Evolutionary conservation across 2,329 filamentous ascomycete genomes (phyloP).

Genomic region (Diaporthe citri): DNA sequence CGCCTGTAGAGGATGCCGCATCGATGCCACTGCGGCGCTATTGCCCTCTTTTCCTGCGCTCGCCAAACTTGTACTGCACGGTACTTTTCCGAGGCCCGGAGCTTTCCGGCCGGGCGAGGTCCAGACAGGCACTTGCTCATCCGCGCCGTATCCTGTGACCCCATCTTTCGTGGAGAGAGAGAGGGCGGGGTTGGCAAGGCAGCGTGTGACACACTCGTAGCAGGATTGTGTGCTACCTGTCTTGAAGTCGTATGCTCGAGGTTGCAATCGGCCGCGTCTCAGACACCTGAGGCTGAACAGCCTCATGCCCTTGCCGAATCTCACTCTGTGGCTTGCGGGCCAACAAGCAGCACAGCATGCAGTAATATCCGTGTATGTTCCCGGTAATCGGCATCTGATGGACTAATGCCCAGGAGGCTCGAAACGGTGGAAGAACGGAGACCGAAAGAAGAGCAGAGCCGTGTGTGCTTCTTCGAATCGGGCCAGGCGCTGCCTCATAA

Average conservation of each 20-base stretch:
- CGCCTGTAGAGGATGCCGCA: neutral
- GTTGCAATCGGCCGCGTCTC: conserved; percentile 19
- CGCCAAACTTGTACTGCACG: conserved; percentile 24
- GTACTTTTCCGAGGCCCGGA: conserved; percentile 24
- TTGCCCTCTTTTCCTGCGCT: neutral
- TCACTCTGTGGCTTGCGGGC: conserved; percentile 5
- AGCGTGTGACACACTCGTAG: neutral
- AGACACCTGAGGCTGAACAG: conserved; percentile 23
- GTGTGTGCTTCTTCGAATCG: conserved; percentile 20
- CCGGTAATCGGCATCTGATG: neutral
- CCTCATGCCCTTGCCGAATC: conserved; percentile 21
- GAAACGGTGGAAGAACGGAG: conserved; percentile 30
- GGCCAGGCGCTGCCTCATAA: conserved; percentile 15
- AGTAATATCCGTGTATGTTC: conserved; percentile 15
- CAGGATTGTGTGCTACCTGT: conserved; percentile 21
- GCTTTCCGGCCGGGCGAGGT: conserved; percentile 20
- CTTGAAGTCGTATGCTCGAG: neutral
- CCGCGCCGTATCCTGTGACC: neutral
- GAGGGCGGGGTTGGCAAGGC: neutral
- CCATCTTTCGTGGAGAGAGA: neutral
- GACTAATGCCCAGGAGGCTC: neutral
- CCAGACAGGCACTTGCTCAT: conserved; percentile 1
- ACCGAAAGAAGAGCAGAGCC: conserved; percentile 3
- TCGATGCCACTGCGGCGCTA: conserved; percentile 8
- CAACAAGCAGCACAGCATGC: conserved; percentile 11